Evolutionary conservation across 208 protist species (phyloP).

Genomic region (Vickermania spadyakhi): DNA sequence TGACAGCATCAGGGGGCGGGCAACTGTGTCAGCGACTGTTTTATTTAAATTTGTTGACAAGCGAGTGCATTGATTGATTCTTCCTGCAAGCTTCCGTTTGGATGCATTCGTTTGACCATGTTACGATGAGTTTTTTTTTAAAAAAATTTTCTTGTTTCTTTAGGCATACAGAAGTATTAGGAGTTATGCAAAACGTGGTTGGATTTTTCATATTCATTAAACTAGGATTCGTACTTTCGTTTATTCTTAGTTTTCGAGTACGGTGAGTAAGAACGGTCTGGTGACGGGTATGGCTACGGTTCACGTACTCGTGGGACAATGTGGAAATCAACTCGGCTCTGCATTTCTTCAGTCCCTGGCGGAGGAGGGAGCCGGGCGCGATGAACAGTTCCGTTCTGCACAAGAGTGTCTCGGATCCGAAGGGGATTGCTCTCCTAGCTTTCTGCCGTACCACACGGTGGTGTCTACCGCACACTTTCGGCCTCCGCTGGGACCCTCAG

Average conservation of each 20-base stretch:
- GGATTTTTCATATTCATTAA: no score
- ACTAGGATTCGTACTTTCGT: no score
- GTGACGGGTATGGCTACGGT: conserved; percentile 31
- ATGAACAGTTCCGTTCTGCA: conserved; percentile 33
- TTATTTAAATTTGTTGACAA: no score
- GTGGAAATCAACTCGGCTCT: conserved; percentile 87
- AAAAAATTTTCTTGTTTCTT: no score
- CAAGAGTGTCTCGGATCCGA: conserved; percentile 36
- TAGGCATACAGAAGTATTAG: no score
- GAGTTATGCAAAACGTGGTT: not conserved
- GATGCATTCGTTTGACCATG: no score
- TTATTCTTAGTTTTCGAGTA: no score
- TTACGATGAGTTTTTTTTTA: no score
- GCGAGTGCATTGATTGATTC: no score
- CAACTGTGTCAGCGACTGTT: no score
- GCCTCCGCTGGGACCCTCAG: conserved; percentile 4
- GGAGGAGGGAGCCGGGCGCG: conserved; percentile 36
- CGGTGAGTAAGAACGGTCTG: no score
- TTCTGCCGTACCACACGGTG: not conserved
- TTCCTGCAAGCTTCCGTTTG: no score
- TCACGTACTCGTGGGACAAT: conserved; percentile 83
- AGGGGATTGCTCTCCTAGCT: not conserved
- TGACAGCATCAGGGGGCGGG: conserved; percentile 31
- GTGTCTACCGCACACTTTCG: conserved; percentile 32
- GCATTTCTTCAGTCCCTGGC: conserved; percentile 56